Percentiles rank a stretch among this genome's conserved stretches.
Conservation (phyloP, 441 rosid species). For the Macaranga tanarius region DNA sequence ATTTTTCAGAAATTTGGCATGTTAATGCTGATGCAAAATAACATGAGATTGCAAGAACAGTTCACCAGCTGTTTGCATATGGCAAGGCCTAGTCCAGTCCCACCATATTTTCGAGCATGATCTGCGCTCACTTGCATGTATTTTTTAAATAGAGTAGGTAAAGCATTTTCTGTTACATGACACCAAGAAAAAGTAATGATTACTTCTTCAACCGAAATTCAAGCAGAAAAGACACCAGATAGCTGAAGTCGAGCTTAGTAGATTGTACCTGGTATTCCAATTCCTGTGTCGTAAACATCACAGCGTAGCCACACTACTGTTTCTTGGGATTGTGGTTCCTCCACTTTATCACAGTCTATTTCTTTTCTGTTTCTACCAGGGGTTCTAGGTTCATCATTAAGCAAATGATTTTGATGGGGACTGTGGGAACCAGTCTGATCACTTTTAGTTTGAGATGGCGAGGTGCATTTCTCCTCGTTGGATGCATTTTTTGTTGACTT, state of each 20-base stretch:
- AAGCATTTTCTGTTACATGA: conserved; percentile 65
- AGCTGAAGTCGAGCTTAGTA: background rate
- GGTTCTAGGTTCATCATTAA: conserved; percentile 31
- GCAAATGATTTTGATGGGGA: conserved; percentile 25
- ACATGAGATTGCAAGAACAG: conserved; percentile 12
- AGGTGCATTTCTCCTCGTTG: conserved; percentile 34
- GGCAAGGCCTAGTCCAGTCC: conserved; percentile 98
- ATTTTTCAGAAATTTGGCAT: background rate
- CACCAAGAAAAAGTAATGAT: conserved; percentile 18
- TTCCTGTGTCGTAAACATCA: conserved; percentile 91
- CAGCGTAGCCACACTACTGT: conserved; percentile 84
- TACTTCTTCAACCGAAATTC: background rate
- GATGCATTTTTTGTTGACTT: conserved; percentile 24
- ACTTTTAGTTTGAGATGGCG: conserved; percentile 31
- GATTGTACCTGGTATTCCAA: conserved; percentile 85
- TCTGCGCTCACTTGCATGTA: conserved; percentile 97
- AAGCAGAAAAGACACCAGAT: conserved; percentile 4
- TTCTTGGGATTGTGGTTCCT: conserved; percentile 38
- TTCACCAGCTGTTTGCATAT: conserved; percentile 94
- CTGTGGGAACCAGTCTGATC: conserved; percentile 28
- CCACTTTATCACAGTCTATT: conserved; percentile 38
- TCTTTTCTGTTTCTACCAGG: conserved; percentile 28
- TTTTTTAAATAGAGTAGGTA: conserved; percentile 76
- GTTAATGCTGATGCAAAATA: background rate
- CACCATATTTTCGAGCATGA: conserved; percentile 94